Evolutionary conservation across 2,329 filamentous ascomycete genomes (phyloP).

Genomic region (Trichoderma arundinaceum): DNA sequence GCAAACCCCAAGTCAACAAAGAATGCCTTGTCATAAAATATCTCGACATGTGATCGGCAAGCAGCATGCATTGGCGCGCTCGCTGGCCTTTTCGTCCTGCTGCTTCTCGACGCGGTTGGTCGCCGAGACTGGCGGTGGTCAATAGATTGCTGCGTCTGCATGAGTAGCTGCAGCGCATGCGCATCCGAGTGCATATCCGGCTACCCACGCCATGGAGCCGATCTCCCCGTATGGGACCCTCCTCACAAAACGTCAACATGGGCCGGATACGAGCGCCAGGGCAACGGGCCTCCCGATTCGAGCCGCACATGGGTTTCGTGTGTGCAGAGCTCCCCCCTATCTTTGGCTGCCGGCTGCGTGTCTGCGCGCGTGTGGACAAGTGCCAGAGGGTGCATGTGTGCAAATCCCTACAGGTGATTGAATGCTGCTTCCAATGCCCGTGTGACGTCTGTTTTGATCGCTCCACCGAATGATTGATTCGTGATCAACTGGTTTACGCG

Average conservation of each 20-base stretch:
- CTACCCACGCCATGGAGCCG: conserved; percentile 28
- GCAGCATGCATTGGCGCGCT: not conserved
- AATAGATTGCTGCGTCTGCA: conserved; percentile 2
- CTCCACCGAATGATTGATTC: not conserved
- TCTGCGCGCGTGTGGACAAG: not conserved
- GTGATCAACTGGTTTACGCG: not conserved
- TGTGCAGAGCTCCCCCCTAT: conserved; percentile 17
- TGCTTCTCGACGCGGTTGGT: not conserved
- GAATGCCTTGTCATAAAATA: not conserved
- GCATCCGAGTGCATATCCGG: conserved; percentile 22
- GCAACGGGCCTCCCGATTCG: conserved; percentile 24
- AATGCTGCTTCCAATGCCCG: conserved; percentile 1
- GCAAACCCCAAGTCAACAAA: too few species aligned
- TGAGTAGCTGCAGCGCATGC: conserved; percentile 25
- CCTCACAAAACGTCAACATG: conserved; percentile 15
- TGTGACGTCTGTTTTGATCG: not conserved
- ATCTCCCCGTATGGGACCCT: conserved; percentile 26
- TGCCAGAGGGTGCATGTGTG: conserved; percentile 3
- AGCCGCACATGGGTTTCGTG: conserved; percentile 21
- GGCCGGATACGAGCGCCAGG: conserved; percentile 29
- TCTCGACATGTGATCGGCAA: not conserved
- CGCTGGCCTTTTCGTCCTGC: not conserved
- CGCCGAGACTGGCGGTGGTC: not conserved
- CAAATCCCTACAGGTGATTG: conserved; percentile 1
- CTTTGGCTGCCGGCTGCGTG: not conserved